phyloP scores from a whole-genome alignment of 2,329 filamentous ascomycete species.

The Neofusicoccum umdonicola region DNA sequence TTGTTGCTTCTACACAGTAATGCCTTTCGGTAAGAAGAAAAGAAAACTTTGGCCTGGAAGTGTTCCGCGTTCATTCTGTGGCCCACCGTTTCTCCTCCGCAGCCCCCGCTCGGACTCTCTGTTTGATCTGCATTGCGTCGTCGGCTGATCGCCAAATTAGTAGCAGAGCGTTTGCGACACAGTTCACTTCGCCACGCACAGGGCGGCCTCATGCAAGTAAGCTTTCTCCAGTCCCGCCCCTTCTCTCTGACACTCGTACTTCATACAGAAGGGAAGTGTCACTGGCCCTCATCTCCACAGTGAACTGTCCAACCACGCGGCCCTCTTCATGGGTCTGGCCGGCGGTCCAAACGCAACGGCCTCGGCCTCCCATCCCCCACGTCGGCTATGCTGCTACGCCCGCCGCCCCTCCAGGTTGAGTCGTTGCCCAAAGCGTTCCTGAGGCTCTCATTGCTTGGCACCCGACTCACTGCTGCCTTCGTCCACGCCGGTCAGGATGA shows the following conservation, averaged over 20 bases:
- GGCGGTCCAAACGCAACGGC: not conserved
- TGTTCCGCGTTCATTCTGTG: not conserved
- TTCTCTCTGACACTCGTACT: not conserved
- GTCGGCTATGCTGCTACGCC: not conserved
- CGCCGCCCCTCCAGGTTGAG: not conserved
- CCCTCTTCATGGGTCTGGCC: not conserved
- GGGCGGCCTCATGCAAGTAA: slow-evolving; percentile 8
- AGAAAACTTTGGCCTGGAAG: not conserved
- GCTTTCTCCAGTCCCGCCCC: not conserved
- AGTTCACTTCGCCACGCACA: not conserved
- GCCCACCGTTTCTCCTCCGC: not conserved
- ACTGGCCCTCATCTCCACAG: not conserved
- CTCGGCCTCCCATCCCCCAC: slow-evolving; percentile 3
- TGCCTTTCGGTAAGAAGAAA: not conserved
- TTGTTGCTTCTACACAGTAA: not conserved
- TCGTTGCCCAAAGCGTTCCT: not conserved
- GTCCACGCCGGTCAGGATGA: not conserved
- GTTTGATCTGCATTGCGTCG: not conserved
- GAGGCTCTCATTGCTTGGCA: not conserved
- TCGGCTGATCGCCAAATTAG: not conserved
- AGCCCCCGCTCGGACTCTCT: not conserved
- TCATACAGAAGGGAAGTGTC: not conserved
- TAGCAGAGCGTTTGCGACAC: not conserved
- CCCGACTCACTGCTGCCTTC: slow-evolving; percentile 1
- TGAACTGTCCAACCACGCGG: not conserved